Evolutionary conservation across 192 early-diverging fungal species (phyloP), one percentile per base, ranked within the genome.

Genomic region (Coemansia sp.): DNA sequence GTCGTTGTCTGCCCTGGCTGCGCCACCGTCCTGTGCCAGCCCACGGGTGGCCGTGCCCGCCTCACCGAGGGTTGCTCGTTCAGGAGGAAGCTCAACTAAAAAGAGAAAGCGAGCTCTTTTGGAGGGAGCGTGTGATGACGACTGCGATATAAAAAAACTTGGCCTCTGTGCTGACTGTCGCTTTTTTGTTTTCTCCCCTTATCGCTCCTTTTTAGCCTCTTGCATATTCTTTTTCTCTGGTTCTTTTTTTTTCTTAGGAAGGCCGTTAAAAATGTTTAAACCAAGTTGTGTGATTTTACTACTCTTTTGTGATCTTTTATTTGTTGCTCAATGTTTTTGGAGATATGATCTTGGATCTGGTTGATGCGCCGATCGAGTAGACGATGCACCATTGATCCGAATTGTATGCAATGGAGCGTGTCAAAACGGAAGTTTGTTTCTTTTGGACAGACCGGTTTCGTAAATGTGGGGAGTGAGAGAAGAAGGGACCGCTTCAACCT

Each of bases 31-130:
- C 92, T 99, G 77, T 97, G 94, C 88, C 96, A 98, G 87, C 97
- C 97, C 76, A 99, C 96, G 66, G 97, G 97, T 89, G 97, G 97
- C 86, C 93, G 93, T 85, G 96, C 95, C 79, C 94, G 95, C 70
- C 90, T 99, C 82, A 97, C 95, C 78, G 93, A 94, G 87, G 97
- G 93, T 72, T 92, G 90, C 88, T 93, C 92, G 18, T 93, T 92
- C 91, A 86, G 93, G 72, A 93, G 88, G 83, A 95, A 93, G 89
- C 73, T 86, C 72, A 86, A 89, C 80, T 93, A 91, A 76, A 66
- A 54, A 66, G 63, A 47, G 62, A 74, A 54, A 49, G 44, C 49
- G 42, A 34, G 36, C 36, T 29, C 34, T n/a, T 12, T 27, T 27
- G 27, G 27, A 27, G 34, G 34, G 49, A 52, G 41, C 43, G 27